phyloP scores from a whole-genome alignment of 2,329 filamentous ascomycete species.

The Whalleya microplaca region DNA sequence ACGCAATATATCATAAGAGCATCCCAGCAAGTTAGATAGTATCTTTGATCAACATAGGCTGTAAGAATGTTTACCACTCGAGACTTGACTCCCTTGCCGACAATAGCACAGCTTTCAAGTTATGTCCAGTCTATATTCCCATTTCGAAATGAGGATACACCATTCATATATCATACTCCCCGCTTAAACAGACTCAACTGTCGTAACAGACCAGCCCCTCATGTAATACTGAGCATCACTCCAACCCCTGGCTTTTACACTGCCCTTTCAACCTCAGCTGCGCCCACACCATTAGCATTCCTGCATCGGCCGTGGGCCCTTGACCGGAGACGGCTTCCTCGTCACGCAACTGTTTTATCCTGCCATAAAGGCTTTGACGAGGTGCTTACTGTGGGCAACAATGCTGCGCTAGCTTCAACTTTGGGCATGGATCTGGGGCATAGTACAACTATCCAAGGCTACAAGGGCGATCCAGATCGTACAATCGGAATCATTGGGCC shows the following conservation, averaged over 20 bases:
- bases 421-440: constrained; percentile 6
- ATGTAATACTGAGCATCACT: constrained; percentile 21
- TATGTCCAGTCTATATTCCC: constrained; percentile 10
- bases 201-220: not conserved
- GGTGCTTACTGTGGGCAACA: constrained; percentile 23
- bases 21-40: no score
- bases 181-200: constrained; percentile 7
- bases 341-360: constrained; percentile 13
- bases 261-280: constrained; percentile 3
- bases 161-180: constrained; percentile 15
- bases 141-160: constrained; percentile 7
- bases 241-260: constrained; percentile 23
- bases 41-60: no score
- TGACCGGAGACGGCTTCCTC: constrained; percentile 15
- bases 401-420: constrained; percentile 10
- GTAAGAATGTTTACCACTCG: no score
- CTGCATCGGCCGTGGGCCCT: constrained; percentile 23
- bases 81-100: not conserved
- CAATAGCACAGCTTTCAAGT: not conserved
- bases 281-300: constrained; percentile 10
- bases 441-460: constrained; percentile 13
- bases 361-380: constrained; percentile 26
- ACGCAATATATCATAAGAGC: no score
- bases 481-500: constrained; percentile 20
- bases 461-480: constrained; percentile 20